A percentile compares a stretch with the other conserved stretches of the same genome.
Conservation (phyloP, 345 rosid genomes). For the Gossypium longicalyx region DNA sequence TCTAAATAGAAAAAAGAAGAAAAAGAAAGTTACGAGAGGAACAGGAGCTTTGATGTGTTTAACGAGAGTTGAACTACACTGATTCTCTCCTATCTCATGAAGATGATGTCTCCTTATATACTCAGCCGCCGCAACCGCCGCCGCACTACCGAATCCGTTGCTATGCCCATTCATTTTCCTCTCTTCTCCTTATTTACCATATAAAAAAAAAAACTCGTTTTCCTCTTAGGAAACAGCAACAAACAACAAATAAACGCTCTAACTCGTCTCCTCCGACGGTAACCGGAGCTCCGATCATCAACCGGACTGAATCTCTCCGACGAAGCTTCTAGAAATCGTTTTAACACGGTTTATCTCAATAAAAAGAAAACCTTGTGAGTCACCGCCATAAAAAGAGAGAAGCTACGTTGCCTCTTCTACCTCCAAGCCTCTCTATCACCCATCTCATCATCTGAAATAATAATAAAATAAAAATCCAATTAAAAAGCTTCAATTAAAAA, state of each 20-base stretch:
- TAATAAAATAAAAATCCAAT: neutral
- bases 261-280: constrained; percentile 9
- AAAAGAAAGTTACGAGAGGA: constrained; percentile 60
- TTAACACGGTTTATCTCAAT: neutral
- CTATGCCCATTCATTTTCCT: constrained; percentile 42
- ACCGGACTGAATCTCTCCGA: constrained; percentile 14
- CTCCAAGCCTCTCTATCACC: neutral
- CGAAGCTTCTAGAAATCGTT: neutral
- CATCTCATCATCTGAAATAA: neutral
- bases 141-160: constrained; percentile 25
- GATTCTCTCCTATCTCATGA: constrained; percentile 56
- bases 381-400: constrained; percentile 16
- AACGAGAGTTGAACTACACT: constrained; percentile 75
- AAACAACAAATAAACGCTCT: neutral
- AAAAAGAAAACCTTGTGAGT: neutral
- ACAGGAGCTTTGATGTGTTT: constrained; percentile 92
- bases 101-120: constrained; percentile 54
- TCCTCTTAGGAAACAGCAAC: constrained; percentile 8
- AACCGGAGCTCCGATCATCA: constrained; percentile 17
- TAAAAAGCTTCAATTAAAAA: neutral
- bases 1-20: neutral
- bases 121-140: constrained; percentile 39
- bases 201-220: constrained; percentile 11
- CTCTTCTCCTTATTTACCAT: constrained; percentile 4
- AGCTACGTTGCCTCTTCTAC: neutral